Evolutionary conservation across 129 eudicot species (phyloP), one percentile per base, ranked within the genome.

Genomic region (Saussurea involucrata): DNA sequence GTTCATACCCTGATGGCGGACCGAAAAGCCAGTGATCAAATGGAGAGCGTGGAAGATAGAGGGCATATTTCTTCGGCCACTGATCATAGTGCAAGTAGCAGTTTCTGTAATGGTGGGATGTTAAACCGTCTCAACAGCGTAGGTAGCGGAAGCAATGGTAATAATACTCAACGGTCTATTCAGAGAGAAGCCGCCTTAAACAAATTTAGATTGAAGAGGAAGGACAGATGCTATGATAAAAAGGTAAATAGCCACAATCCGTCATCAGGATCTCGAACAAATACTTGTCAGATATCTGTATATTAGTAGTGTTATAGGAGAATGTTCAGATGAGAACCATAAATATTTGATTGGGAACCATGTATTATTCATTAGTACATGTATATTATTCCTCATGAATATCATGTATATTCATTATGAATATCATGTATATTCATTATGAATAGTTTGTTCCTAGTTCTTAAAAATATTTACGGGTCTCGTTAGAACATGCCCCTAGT

Each of bases 191-290:
- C 95, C 1, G 98, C 97, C 22, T 72, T 93, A 18, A 74, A 69
- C 7, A 93, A 93, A 78, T 93, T 90, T 72, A 89, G 98, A 32
- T 24, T 90, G 89, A 93, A 93, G 85, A 81, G 97, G 75, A 93
- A 93, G 81, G 98, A 93, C 37, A 85, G 98, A 87, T 93, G 98
- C 90, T 93, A 75, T 76, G 92, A 88, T 74, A 93, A 93, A 82
- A 93, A 93, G 98, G 98, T 93, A 82, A 15, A 58, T 37, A 8
- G 21, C 21, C 74, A 63, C 25, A 28, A 22, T 20, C 49, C 9
- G 49, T 40, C 49, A 40, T 40, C 63, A 15, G 25, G 8, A 8
- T 76, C 42, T 18, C 75, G 36, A 17, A 53, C 61, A 53, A 53
- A 53, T 53, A 53, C 61, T 40, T 40, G 15, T 11, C 49, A 40